A percentile compares a stretch with the other conserved stretches of the same genome.
Evolutionary conservation across 176 grass and related monocot species (phyloP).

Genomic region (Musa schizocarpa): DNA sequence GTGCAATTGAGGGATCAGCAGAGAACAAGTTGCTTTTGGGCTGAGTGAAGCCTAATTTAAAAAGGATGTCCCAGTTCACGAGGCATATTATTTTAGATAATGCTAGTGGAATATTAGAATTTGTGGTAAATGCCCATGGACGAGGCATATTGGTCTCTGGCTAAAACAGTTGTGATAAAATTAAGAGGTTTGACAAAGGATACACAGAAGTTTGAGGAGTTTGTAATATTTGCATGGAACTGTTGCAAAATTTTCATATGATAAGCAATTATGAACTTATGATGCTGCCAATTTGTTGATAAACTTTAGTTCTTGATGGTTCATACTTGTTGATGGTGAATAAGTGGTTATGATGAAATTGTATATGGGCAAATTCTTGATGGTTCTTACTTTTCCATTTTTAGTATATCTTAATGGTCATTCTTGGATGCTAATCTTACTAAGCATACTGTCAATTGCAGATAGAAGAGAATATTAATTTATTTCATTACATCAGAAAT

Average conservation of each 20-base stretch:
- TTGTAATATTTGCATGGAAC: too few species aligned
- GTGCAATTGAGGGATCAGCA: background rate
- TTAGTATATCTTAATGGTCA: background rate
- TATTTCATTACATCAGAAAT: constrained; percentile 9
- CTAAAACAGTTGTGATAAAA: background rate
- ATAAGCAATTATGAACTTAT: too few species aligned
- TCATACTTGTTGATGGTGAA: background rate
- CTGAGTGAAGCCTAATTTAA: background rate
- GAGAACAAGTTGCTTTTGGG: background rate
- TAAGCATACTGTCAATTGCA: background rate
- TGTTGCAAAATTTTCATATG: too few species aligned
- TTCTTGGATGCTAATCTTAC: background rate
- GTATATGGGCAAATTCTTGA: background rate
- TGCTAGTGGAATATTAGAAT: background rate
- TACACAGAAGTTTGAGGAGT: background rate
- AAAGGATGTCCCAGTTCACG: too few species aligned
- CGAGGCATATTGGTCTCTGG: background rate
- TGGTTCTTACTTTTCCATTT: background rate
- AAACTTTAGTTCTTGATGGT: too few species aligned
- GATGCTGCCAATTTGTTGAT: too few species aligned
- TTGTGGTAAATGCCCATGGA: background rate
- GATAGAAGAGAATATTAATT: constrained; percentile 1
- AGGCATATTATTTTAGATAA: background rate
- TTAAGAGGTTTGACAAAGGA: background rate
- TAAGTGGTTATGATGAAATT: background rate